A percentile compares a stretch with the other conserved stretches of the same genome.
phyloP scores from a whole-genome alignment of 2,329 filamentous ascomycete genomes.

The Clathrospora elynae region DNA sequence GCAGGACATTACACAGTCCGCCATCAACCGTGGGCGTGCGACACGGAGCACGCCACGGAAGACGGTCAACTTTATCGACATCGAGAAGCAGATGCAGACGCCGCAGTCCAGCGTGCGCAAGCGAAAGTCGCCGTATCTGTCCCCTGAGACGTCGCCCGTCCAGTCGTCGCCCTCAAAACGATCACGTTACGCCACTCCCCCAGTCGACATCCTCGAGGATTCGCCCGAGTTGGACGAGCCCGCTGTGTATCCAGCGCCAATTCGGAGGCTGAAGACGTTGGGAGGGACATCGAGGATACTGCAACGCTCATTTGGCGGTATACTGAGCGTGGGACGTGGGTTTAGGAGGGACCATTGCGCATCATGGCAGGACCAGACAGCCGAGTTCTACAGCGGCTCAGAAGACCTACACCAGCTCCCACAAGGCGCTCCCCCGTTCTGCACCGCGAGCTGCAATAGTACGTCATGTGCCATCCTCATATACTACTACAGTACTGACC shows the following conservation, averaged over 20 bases:
- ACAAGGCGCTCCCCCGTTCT: constrained; percentile 65
- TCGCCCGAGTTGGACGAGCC: constrained; percentile 31
- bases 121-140: constrained; percentile 47
- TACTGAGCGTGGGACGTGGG: constrained; percentile 48
- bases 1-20: constrained; percentile 56
- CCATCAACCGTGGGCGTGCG: constrained; percentile 48
- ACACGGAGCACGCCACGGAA: constrained; percentile 44
- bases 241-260: constrained; percentile 37
- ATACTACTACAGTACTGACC: constrained; percentile 14
- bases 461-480: constrained; percentile 39
- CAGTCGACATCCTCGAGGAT: constrained; percentile 44
- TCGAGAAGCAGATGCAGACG: constrained; percentile 37
- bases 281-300: constrained; percentile 48
- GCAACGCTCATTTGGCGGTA: constrained; percentile 55
- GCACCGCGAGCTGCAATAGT: constrained; percentile 69
- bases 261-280: constrained; percentile 46
- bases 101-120: constrained; percentile 43
- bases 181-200: constrained; percentile 35
- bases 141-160: constrained; percentile 49
- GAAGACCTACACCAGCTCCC: constrained; percentile 59
- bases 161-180: constrained; percentile 52
- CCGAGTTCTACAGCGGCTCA: constrained; percentile 63
- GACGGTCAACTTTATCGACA: constrained; percentile 48
- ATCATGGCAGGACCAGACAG: constrained; percentile 64
- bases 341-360: constrained; percentile 49